A percentile compares a stretch with the other conserved stretches of the same genome.
These are phyloP conservation scores for Trichoderma cornu-damae DNA, from an alignment of 2,329 filamentous ascomycete species.

Conservation along the genomic window DNA sequence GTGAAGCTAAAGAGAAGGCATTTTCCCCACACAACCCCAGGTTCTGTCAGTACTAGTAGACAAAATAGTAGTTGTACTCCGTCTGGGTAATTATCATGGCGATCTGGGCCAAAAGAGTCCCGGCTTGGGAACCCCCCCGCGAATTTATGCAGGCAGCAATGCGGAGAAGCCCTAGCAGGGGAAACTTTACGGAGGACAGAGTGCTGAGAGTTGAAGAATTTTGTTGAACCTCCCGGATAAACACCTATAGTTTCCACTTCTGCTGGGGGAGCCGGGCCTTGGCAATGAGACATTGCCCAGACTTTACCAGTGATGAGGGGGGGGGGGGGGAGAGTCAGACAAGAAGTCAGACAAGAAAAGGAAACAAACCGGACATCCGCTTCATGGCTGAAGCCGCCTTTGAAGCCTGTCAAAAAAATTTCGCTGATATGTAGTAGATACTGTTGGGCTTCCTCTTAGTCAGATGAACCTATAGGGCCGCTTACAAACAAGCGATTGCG, in stretches of 20 bases:
- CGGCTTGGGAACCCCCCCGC: not conserved
- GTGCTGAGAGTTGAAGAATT: too few relatives aligned
- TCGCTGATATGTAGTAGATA: not conserved
- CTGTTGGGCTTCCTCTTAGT: not conserved
- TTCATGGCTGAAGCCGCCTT: not conserved
- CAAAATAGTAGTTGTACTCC: too few relatives aligned
- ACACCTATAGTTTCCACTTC: not conserved
- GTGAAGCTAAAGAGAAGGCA: not conserved
- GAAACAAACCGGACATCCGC: not conserved
- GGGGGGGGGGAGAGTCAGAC: not conserved
- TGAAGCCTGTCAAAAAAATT: not conserved
- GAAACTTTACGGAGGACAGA: too few relatives aligned
- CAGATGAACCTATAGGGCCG: constrained; percentile 9
- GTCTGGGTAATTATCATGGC: not conserved
- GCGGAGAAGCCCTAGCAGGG: too few relatives aligned
- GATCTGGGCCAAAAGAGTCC: not conserved
- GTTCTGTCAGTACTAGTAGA: not conserved
- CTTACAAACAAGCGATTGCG: not conserved
- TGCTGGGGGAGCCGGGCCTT: not conserved
- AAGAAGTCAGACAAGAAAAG: not conserved
- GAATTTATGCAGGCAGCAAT: too few relatives aligned
- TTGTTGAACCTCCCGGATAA: not conserved
- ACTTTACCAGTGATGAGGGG: not conserved
- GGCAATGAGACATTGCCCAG: not conserved
- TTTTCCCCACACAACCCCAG: constrained; percentile 8